phyloP scores from a whole-genome alignment of 768 basidiomycete species.

The Psilocybe azurescens region DNA sequence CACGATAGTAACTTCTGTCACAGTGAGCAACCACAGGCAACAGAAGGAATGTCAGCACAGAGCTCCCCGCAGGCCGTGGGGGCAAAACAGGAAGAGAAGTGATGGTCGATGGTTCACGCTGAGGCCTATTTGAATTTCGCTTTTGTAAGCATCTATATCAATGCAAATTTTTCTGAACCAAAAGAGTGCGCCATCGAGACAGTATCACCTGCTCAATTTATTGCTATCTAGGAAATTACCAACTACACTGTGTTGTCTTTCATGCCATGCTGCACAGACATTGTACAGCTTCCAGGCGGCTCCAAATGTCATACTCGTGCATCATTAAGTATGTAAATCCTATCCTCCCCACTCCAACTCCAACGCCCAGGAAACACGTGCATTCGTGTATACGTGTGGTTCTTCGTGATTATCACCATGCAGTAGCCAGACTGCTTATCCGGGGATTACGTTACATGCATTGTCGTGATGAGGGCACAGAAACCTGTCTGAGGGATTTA shows the following conservation, averaged over 20 bases:
- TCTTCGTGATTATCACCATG: background rate
- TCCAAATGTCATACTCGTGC: background rate
- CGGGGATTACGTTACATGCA: background rate
- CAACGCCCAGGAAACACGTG: background rate
- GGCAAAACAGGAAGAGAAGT: background rate
- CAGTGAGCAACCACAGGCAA: conserved; percentile 30
- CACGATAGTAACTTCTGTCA: too few species aligned
- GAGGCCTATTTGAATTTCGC: background rate
- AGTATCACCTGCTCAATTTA: background rate
- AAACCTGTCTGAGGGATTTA: background rate
- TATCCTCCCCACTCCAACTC: background rate
- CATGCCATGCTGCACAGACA: too few species aligned
- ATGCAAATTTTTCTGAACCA: background rate
- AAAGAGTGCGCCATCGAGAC: background rate
- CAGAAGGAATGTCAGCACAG: conserved; percentile 29
- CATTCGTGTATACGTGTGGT: background rate
- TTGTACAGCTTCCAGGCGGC: background rate
- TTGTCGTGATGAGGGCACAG: background rate
- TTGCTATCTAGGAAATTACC: background rate
- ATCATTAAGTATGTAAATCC: background rate
- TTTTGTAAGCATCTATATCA: background rate
- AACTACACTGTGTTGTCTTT: background rate
- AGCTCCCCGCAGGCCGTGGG: background rate
- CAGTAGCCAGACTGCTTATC: background rate
- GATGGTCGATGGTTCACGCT: background rate